Conservation (phyloP, 2,329 filamentous ascomycete species). For the Aspergillus novoparasiticus region DNA sequence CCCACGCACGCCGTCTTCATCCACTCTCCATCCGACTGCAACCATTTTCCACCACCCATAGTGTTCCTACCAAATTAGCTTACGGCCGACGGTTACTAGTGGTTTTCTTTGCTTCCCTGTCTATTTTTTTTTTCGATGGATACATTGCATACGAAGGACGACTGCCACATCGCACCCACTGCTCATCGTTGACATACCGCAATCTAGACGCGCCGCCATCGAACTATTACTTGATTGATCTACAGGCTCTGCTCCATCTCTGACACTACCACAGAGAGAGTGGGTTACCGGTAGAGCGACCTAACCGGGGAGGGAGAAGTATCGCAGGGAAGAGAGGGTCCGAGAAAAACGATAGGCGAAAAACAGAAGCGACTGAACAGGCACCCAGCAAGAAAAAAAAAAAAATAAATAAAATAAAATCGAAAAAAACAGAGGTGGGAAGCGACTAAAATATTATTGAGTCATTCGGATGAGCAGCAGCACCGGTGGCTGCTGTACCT, state of each 20-base stretch:
- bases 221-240: constrained; percentile 33
- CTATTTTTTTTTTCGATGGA: constrained; percentile 34
- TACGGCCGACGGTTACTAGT: neutral
- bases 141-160: constrained; percentile 33
- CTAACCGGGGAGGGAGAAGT: constrained; percentile 11
- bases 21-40: neutral
- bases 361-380: constrained; percentile 9
- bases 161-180: constrained; percentile 28
- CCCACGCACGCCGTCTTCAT: constrained; percentile 4
- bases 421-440: constrained; percentile 11
- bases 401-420: constrained; percentile 2
- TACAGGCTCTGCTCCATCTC: constrained; percentile 28
- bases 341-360: constrained; percentile 3
- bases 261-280: constrained; percentile 19
- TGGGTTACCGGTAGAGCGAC: constrained; percentile 18
- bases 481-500: constrained; percentile 25
- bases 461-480: constrained; percentile 25
- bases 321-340: constrained; percentile 6
- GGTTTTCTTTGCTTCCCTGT: neutral
- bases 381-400: constrained; percentile 7
- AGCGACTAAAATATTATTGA: constrained; percentile 16
- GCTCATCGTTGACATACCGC: constrained; percentile 35
- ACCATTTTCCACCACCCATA: neutral
- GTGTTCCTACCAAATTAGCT: neutral
- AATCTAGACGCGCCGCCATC: constrained; percentile 27